phyloP scores from a whole-genome alignment of 2,329 filamentous ascomycete genomes.

The Colletotrichum coccodes region DNA sequence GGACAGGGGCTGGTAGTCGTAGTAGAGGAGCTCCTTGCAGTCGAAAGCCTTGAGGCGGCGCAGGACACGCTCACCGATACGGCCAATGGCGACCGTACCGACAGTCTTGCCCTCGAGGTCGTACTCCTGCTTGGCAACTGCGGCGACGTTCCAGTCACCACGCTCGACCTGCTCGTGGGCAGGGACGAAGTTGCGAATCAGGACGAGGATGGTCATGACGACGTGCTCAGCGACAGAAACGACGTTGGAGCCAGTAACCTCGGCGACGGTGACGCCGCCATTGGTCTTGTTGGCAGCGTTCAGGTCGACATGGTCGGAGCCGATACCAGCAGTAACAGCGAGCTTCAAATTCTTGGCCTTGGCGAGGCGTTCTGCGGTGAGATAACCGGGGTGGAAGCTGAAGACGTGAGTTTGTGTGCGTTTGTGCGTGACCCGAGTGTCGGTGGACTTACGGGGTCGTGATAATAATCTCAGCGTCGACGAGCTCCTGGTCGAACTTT shows the following conservation, averaged over 20 bases:
- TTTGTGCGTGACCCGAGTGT: neutral
- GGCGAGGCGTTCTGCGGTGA: constrained; percentile 93
- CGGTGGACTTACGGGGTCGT: constrained; percentile 81
- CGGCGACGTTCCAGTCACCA: constrained; percentile 96
- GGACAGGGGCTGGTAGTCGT: constrained; percentile 95
- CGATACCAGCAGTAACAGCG: constrained; percentile 95
- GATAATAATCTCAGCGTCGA: constrained; percentile 98
- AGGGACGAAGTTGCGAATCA: constrained; percentile 98
- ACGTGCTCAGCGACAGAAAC: constrained; percentile 99
- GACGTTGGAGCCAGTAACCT: constrained; percentile 98
- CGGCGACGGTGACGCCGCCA: constrained; percentile 94
- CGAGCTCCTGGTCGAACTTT: constrained; percentile 93
- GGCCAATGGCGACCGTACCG: constrained; percentile 95
- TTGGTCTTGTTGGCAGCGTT: constrained; percentile 98
- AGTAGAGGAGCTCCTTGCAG: constrained; percentile 99
- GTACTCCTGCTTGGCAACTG: constrained; percentile 97
- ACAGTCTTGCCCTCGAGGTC: constrained; percentile 98
- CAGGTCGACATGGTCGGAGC: constrained; percentile 97
- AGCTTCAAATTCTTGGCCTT: constrained; percentile 99
- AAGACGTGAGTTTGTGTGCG: constrained; percentile 7
- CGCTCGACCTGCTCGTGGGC: constrained; percentile 91
- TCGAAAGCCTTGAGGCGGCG: constrained; percentile 96
- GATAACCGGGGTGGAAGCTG: constrained; percentile 98
- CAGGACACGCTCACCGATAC: constrained; percentile 97
- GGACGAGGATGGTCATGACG: constrained; percentile 96